These are phyloP conservation scores for Yarrowia sp. DNA, from an alignment of 805 yeast species.

Conservation along the genomic window DNA sequence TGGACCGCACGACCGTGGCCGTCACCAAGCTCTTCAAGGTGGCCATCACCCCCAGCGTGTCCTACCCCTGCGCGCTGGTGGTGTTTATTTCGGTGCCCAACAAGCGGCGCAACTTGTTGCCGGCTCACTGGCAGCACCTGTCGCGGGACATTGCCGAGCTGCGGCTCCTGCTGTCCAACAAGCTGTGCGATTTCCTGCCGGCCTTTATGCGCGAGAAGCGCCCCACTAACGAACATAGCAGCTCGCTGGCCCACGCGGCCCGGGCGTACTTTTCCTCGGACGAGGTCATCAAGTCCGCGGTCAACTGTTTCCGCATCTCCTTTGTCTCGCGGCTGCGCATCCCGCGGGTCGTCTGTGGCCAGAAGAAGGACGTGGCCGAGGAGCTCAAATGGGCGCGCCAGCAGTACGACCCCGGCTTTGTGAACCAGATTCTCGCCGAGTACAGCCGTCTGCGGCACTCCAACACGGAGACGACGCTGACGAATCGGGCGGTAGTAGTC, in stretches of 20 bases:
- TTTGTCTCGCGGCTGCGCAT: constrained; percentile 42
- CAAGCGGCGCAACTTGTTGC: constrained; percentile 32
- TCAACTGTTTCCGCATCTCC: constrained; percentile 41
- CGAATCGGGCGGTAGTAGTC: constrained; percentile 42
- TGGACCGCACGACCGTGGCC: constrained; percentile 40
- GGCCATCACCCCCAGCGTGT: constrained; percentile 30
- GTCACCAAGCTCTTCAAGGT: constrained; percentile 45
- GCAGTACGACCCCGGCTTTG: constrained; percentile 35
- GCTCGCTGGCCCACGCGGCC: constrained; percentile 12
- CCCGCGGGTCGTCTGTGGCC: constrained; percentile 46
- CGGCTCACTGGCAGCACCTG: constrained; percentile 27
- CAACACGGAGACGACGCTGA: constrained; percentile 8
- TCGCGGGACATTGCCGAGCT: constrained; percentile 29
- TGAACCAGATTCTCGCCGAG: constrained; percentile 30
- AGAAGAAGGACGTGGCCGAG: constrained; percentile 35
- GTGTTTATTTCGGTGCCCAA: constrained; percentile 34
- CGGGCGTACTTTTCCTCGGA: constrained; percentile 41
- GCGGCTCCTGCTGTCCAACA: constrained; percentile 20
- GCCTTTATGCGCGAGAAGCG: constrained; percentile 26
- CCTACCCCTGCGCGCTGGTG: constrained; percentile 32
- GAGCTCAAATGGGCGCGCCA: constrained; percentile 38
- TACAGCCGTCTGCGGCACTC: constrained; percentile 15
- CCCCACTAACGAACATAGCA: constrained; percentile 15
- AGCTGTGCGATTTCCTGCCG: constrained; percentile 36
- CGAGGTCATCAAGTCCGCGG: constrained; percentile 41